Evolutionary conservation across 257 asterid species (phyloP).

Genomic region (Solanum dulcamara): DNA sequence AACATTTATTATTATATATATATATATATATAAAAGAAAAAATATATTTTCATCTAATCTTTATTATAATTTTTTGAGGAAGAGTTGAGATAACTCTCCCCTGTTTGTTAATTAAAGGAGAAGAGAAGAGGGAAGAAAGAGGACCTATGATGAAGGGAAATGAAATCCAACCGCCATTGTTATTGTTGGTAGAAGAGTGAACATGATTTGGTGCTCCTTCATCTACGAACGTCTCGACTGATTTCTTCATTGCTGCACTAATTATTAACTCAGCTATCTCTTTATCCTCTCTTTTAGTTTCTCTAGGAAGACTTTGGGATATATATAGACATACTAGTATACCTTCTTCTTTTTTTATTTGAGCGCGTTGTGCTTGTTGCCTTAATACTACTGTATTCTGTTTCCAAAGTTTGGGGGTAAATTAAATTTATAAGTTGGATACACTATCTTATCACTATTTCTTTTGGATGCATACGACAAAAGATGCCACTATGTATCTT

Average conservation of each 20-base stretch:
- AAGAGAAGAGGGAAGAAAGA: neutral
- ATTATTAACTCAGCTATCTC: neutral
- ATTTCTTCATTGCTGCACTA: conserved; percentile 1
- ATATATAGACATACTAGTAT: neutral
- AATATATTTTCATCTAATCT: too few species aligned
- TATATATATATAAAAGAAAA: too few species aligned
- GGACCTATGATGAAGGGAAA: conserved; percentile 49
- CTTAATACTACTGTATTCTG: neutral
- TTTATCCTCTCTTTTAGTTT: neutral
- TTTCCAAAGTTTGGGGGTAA: neutral
- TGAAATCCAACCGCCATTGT: conserved; percentile 44
- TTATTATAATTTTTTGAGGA: neutral
- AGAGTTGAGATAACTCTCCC: neutral
- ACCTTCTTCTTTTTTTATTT: neutral
- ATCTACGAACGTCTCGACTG: neutral
- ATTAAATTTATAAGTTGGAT: neutral
- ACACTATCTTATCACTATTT: neutral
- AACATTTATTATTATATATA: neutral
- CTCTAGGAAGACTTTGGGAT: neutral
- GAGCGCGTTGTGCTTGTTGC: neutral
- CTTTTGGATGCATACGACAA: neutral
- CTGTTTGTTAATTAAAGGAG: too few species aligned
- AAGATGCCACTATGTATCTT: neutral
- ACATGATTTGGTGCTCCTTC: neutral
- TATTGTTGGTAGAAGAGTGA: neutral